Conservation (phyloP, 352 stramenopile genomes). For the Phytopythium aichiense region DNA sequence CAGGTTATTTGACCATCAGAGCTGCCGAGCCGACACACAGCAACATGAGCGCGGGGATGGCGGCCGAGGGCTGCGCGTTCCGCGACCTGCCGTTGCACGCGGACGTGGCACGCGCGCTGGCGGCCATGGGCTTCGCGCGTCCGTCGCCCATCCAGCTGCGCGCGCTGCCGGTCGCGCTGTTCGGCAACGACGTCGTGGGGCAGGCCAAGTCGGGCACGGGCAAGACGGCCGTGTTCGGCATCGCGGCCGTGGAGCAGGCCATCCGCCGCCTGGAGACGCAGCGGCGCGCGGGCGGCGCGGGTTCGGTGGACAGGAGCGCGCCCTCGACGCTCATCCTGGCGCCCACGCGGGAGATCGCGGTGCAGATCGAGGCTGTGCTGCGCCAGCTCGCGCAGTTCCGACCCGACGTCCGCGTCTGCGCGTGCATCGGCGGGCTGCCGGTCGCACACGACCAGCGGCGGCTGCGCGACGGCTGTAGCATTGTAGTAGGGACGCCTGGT, state of each 20-base stretch:
- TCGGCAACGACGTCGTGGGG: slow-evolving; percentile 75
- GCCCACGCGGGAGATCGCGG: slow-evolving; percentile 70
- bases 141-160: slow-evolving; percentile 72
- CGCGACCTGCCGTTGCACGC: slow-evolving; percentile 52
- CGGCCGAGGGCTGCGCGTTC: slow-evolving; percentile 34
- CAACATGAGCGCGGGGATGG: background rate
- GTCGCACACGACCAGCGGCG: slow-evolving; percentile 37
- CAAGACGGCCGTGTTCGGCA: slow-evolving; percentile 77
- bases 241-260: slow-evolving; percentile 59
- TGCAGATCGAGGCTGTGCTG: slow-evolving; percentile 72
- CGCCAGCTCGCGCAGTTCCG: slow-evolving; percentile 43
- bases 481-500: slow-evolving; percentile 70
- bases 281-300: background rate
- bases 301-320: slow-evolving; percentile 5
- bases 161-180: slow-evolving; percentile 67
- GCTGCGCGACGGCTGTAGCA: slow-evolving; percentile 43
- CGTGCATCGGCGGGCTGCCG: slow-evolving; percentile 59
- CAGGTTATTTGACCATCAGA: background rate
- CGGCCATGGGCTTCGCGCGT: slow-evolving; percentile 42
- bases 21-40: background rate
- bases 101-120: slow-evolving; percentile 45
- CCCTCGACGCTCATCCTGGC: slow-evolving; percentile 63
- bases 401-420: slow-evolving; percentile 30
- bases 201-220: slow-evolving; percentile 83
- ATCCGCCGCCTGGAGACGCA: slow-evolving; percentile 27